Percentiles rank a stretch among this genome's conserved stretches.
These are phyloP conservation scores for Aspergillus fijiensis DNA, from an alignment of 2,329 filamentous ascomycete genomes.

Conservation along the genomic window DNA sequence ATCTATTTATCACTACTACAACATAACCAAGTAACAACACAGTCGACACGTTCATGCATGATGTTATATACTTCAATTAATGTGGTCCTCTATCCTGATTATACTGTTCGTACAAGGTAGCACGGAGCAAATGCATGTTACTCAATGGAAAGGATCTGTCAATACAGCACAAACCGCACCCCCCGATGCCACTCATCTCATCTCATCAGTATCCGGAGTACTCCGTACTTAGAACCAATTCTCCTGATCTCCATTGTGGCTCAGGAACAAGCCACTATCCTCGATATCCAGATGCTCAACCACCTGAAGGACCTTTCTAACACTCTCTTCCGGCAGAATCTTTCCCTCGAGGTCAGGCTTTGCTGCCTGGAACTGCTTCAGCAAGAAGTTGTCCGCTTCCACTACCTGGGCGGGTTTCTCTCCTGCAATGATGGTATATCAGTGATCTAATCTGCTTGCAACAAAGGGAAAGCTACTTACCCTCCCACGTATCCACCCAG, in stretches of 20 bases:
- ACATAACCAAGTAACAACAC: too few species aligned
- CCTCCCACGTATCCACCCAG: conserved; percentile 29
- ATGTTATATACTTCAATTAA: too few species aligned
- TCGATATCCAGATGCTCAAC: conserved; percentile 23
- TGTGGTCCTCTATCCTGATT: too few species aligned
- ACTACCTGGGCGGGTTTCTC: conserved; percentile 13
- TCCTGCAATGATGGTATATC: conserved; percentile 2
- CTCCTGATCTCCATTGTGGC: conserved; percentile 27
- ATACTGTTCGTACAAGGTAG: too few species aligned
- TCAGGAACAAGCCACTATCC: conserved; percentile 25
- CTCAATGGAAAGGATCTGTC: too few species aligned
- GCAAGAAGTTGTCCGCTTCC: conserved; percentile 16
- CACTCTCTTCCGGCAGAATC: conserved; percentile 28
- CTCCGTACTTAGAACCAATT: background rate
- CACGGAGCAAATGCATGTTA: too few species aligned
- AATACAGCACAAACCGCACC: too few species aligned
- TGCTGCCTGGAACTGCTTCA: conserved; percentile 22
- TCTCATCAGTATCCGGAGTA: background rate
- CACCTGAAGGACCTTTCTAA: conserved; percentile 24
- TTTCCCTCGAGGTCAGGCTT: conserved; percentile 23
- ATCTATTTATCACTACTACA: background rate
- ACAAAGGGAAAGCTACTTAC: conserved; percentile 12
- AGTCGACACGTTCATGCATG: too few species aligned
- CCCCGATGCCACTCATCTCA: too few species aligned
- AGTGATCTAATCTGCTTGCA: too few species aligned